Evolutionary conservation across 805 yeast species (phyloP).

Genomic region (Hanseniaspora pseudoguilliermondii): DNA sequence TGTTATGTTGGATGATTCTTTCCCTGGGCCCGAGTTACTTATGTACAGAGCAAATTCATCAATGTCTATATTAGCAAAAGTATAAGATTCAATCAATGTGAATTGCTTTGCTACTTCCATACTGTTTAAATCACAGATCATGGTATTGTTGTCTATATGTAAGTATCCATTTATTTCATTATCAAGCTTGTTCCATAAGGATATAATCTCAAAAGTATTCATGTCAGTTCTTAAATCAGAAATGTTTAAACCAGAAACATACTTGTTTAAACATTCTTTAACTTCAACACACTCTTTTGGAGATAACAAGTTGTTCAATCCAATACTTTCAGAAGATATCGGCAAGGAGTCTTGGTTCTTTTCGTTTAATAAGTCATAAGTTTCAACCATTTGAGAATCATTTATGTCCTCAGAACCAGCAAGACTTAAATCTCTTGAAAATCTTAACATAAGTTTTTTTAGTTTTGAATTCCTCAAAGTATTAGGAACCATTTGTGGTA

Average conservation of each 20-base stretch:
- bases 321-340: constrained; percentile 22
- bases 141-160: constrained; percentile 10
- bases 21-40: constrained; percentile 47
- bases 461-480: constrained; percentile 12
- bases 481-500: constrained; percentile 14
- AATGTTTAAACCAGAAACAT: constrained; percentile 31
- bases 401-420: constrained; percentile 15
- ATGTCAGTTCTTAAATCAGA: constrained; percentile 13
- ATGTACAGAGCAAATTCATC: constrained; percentile 50
- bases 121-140: constrained; percentile 41
- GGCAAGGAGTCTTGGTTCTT: constrained; percentile 27
- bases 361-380: constrained; percentile 42
- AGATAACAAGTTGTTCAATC: constrained; percentile 29
- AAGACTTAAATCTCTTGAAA: constrained; percentile 6
- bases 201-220: constrained; percentile 39
- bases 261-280: constrained; percentile 39
- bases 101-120: constrained; percentile 67
- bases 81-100: constrained; percentile 55
- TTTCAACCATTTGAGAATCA: constrained; percentile 40
- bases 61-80: constrained; percentile 51
- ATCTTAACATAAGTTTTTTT: constrained; percentile 2
- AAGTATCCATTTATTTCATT: not conserved
- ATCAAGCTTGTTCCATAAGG: constrained; percentile 29
- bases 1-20: constrained; percentile 46
- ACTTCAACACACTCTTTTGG: constrained; percentile 26